phyloP scores from a whole-genome alignment of 2,329 filamentous ascomycete genomes.

The Bimuria novae-zelandiae region DNA sequence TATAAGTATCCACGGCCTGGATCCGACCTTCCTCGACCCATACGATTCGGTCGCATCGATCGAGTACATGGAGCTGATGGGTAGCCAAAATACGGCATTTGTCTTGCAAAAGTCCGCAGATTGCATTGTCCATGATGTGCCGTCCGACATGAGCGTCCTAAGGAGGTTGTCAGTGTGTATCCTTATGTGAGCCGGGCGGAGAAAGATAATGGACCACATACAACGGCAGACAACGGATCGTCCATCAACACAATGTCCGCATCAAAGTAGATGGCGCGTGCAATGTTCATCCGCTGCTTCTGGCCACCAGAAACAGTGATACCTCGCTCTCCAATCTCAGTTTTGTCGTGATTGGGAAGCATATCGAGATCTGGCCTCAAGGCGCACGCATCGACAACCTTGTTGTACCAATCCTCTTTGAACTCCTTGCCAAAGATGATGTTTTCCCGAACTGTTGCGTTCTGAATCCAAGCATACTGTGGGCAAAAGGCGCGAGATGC shows the following conservation, averaged over 20 bases:
- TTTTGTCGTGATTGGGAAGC: conserved; percentile 85
- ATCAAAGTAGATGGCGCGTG: conserved; percentile 72
- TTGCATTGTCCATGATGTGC: conserved; percentile 90
- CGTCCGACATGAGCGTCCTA: conserved; percentile 63
- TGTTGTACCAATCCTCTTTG: conserved; percentile 76
- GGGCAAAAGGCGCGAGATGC: conserved; percentile 88
- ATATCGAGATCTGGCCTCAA: conserved; percentile 86
- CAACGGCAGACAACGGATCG: conserved; percentile 63
- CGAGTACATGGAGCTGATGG: conserved; percentile 92
- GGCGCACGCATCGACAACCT: conserved; percentile 86
- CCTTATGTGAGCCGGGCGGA: no score
- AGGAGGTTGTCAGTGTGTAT: neutral
- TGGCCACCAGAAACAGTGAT: conserved; percentile 96
- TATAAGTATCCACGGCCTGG: conserved; percentile 84
- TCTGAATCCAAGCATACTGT: conserved; percentile 98
- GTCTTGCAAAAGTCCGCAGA: conserved; percentile 82
- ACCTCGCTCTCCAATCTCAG: conserved; percentile 92
- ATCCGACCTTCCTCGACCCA: conserved; percentile 90
- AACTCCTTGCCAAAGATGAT: conserved; percentile 83
- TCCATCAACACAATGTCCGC: conserved; percentile 68
- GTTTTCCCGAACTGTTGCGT: conserved; percentile 83
- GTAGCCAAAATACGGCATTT: conserved; percentile 93
- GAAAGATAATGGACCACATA: no score
- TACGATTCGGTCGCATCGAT: conserved; percentile 86
- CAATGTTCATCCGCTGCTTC: conserved; percentile 94